phyloP scores from a whole-genome alignment of 345 rosid species.

The Laguncularia racemosa region DNA sequence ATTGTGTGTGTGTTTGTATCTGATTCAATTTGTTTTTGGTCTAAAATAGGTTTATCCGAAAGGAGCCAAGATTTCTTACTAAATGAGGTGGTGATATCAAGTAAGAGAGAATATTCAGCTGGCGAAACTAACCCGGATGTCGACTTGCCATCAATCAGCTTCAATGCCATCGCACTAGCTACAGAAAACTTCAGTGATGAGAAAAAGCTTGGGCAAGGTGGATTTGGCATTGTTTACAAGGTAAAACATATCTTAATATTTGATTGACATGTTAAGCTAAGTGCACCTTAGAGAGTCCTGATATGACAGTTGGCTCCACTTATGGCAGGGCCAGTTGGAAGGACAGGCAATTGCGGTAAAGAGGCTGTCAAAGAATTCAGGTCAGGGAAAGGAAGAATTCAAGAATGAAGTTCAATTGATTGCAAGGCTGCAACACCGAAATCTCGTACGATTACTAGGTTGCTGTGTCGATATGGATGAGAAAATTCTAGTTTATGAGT shows the following conservation, averaged over 20 bases:
- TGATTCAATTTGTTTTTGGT: neutral
- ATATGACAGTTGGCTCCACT: neutral
- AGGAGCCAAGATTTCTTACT: constrained; percentile 64
- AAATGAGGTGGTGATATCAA: constrained; percentile 49
- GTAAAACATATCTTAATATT: constrained; percentile 22
- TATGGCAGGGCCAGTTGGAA: constrained; percentile 44
- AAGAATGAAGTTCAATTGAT: constrained; percentile 74
- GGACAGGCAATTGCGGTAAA: constrained; percentile 73
- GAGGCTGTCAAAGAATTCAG: constrained; percentile 62
- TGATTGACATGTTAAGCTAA: neutral
- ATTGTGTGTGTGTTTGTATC: neutral
- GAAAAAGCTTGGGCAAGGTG: constrained; percentile 60
- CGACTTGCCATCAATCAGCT: constrained; percentile 47
- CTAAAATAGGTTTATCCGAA: constrained; percentile 27
- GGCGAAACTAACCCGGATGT: constrained; percentile 31
- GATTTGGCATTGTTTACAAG: constrained; percentile 78
- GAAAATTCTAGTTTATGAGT: constrained; percentile 82
- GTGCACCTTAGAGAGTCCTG: neutral
- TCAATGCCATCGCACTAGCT: constrained; percentile 32
- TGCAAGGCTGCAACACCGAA: constrained; percentile 78
- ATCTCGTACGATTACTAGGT: constrained; percentile 67
- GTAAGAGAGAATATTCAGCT: constrained; percentile 37
- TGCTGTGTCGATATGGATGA: constrained; percentile 61
- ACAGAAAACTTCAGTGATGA: constrained; percentile 39
- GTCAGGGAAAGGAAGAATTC: constrained; percentile 75